These are phyloP conservation scores for Mycena rosella DNA, from an alignment of 768 basidiomycete genomes.

Conservation along the genomic window DNA sequence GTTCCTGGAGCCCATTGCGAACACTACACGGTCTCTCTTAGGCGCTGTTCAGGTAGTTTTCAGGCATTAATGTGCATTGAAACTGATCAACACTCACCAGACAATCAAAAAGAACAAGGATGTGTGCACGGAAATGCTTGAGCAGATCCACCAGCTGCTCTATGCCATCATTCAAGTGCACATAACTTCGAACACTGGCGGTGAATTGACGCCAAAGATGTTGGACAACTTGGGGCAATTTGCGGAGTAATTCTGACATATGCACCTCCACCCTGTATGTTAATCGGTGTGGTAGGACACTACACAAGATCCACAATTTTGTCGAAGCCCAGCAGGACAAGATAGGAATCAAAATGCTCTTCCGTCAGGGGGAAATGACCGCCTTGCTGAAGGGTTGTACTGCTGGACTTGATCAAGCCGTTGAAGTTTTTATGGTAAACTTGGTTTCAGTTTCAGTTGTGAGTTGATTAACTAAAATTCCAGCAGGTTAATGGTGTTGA, in stretches of 20 bases:
- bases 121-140: neutral
- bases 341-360: neutral
- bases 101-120: conserved; percentile 6
- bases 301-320: neutral
- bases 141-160: conserved; percentile 5
- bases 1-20: conserved; percentile 1
- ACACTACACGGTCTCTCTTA: conserved; percentile 4
- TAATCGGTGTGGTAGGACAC: neutral
- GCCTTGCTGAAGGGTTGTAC: neutral
- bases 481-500: neutral
- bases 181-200: conserved; percentile 2
- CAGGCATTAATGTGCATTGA: too few species aligned
- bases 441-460: neutral
- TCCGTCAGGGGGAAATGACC: neutral
- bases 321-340: neutral
- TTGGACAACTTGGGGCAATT: neutral
- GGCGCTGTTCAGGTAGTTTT: too few species aligned
- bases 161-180: neutral
- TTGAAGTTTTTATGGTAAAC: neutral
- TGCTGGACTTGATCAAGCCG: neutral
- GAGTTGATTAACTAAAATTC: neutral
- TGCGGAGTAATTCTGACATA: neutral
- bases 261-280: too few species aligned
- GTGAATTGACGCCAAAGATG: neutral
- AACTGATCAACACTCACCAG: too few species aligned